These are phyloP conservation scores for Fusarium sarcochroum DNA, from an alignment of 2,329 filamentous ascomycete genomes.

Conservation along the genomic window DNA sequence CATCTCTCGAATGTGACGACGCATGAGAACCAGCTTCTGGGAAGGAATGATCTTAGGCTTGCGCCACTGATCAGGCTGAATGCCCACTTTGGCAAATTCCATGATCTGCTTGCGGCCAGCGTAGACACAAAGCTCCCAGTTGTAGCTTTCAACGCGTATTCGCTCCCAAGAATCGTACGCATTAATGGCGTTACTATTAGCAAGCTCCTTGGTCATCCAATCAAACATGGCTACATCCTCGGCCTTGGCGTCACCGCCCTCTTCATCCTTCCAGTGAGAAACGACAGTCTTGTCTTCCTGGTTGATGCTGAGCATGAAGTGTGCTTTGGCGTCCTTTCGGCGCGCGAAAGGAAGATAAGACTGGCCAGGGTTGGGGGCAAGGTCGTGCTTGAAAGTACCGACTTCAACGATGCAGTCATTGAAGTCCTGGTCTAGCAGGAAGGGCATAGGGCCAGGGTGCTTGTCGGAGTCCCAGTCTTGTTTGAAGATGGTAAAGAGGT, in stretches of 20 bases:
- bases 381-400: background rate
- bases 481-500: background rate
- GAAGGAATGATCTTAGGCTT: background rate
- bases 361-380: background rate
- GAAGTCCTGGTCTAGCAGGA: background rate
- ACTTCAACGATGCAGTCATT: background rate
- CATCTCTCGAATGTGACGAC: background rate
- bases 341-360: background rate
- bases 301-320: background rate
- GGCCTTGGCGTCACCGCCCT: background rate
- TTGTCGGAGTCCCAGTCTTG: background rate
- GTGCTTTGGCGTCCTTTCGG: background rate
- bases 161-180: background rate
- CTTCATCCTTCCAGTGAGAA: background rate
- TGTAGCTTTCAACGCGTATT: background rate
- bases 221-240: background rate
- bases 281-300: background rate
- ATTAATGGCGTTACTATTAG: background rate
- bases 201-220: background rate
- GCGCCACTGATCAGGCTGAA: background rate
- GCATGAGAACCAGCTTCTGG: background rate
- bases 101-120: background rate
- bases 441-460: background rate
- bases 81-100: background rate
- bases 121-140: constrained; percentile 5